Evolutionary conservation across 2,329 filamentous ascomycete genomes (phyloP).

Genomic region (Tolypocladium capitatum): DNA sequence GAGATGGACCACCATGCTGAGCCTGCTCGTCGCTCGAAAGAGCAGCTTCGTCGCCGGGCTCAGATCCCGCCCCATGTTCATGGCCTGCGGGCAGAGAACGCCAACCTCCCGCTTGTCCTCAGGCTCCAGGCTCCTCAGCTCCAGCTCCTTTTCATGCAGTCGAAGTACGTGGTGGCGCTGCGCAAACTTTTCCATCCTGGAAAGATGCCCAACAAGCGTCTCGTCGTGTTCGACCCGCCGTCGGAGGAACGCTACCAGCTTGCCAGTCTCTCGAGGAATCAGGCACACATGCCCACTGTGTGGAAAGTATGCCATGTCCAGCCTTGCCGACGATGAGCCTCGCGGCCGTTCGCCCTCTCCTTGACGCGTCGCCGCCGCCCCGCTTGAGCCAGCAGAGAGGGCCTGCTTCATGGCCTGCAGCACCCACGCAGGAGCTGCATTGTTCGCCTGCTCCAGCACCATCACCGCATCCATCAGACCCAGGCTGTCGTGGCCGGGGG

Average conservation of each 20-base stretch:
- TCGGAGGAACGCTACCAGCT: slow-evolving; percentile 11
- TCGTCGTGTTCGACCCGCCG: slow-evolving; percentile 7
- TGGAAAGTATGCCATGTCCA: slow-evolving; percentile 23
- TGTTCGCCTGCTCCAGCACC: not conserved
- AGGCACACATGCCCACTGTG: slow-evolving; percentile 13
- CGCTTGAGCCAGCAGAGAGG: not conserved
- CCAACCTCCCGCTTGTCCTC: slow-evolving; percentile 14
- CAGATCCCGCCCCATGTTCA: slow-evolving; percentile 13
- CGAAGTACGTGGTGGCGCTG: slow-evolving; percentile 27
- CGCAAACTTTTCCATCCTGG: slow-evolving; percentile 1
- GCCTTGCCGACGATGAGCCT: not conserved
- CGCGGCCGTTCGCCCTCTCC: slow-evolving; percentile 1
- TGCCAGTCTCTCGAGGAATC: slow-evolving; percentile 5
- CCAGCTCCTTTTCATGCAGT: slow-evolving; percentile 34
- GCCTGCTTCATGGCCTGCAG: not conserved
- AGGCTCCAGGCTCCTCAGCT: slow-evolving; percentile 25
- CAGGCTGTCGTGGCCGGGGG: not conserved
- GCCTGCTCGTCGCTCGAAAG: slow-evolving; percentile 20
- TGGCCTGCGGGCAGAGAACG: slow-evolving; percentile 16
- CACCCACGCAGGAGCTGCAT: not conserved
- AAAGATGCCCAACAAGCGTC: not conserved
- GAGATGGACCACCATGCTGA: slow-evolving; percentile 51
- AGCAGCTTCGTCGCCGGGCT: slow-evolving; percentile 9
- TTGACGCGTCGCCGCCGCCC: no score
- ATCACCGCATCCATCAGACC: not conserved